Percentiles rank a stretch among this genome's conserved stretches.
These are phyloP conservation scores for Kewa caespitosa DNA, from an alignment of 179 eudicot species.

Conservation along the genomic window DNA sequence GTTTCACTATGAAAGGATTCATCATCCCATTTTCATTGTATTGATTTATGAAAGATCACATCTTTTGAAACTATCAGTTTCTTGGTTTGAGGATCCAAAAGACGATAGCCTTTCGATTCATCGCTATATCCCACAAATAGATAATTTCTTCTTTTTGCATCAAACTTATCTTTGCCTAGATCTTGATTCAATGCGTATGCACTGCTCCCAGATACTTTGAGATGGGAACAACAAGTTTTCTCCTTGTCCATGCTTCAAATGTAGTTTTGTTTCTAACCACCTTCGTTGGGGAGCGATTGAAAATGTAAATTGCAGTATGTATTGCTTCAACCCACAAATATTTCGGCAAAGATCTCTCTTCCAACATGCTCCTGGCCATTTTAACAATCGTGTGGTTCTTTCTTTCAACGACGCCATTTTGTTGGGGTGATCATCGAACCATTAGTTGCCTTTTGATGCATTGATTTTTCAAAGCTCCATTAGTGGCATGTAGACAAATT, in stretches of 20 bases:
- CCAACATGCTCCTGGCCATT: no score
- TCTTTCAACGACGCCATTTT: constrained; percentile 2
- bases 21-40: constrained; percentile 21
- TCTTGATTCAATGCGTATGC: neutral
- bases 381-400: constrained; percentile 7
- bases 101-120: neutral
- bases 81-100: neutral
- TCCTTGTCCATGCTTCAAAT: no score
- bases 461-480: neutral
- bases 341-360: no score
- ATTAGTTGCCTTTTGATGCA: neutral
- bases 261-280: neutral
- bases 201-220: neutral
- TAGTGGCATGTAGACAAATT: neutral
- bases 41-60: constrained; percentile 24
- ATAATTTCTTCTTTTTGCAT: neutral
- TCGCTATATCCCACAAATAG: neutral
- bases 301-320: neutral
- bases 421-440: neutral
- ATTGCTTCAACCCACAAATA: neutral
- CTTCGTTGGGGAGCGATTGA: neutral
- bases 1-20: no score
- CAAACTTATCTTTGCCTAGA: neutral
- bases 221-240: neutral
- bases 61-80: constrained; percentile 7